Conservation (phyloP, 2,329 filamentous ascomycete species). For the Zasmidium cellare region DNA sequence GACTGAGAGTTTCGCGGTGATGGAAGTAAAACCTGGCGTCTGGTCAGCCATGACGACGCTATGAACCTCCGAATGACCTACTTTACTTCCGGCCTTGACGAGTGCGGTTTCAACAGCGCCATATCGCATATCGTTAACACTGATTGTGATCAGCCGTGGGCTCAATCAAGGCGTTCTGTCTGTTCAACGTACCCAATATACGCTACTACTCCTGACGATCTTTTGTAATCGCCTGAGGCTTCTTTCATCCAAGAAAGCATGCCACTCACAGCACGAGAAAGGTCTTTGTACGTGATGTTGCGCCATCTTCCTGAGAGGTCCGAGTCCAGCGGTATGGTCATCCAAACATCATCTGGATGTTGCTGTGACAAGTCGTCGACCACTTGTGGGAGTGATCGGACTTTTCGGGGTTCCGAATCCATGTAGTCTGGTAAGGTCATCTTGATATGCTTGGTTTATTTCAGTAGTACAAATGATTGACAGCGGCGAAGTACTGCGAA, state of each 20-base stretch:
- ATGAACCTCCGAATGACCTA: neutral
- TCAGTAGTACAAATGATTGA: too few species aligned
- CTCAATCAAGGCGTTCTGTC: neutral
- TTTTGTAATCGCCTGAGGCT: conserved; percentile 21
- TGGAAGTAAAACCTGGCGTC: conserved; percentile 7
- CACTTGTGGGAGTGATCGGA: conserved; percentile 11
- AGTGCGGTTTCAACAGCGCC: conserved; percentile 22
- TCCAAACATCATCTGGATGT: conserved; percentile 23
- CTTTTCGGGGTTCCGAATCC: neutral
- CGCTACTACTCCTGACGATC: conserved; percentile 23
- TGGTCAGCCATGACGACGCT: neutral
- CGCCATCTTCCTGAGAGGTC: conserved; percentile 20
- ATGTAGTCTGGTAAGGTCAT: neutral
- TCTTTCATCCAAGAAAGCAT: conserved; percentile 19
- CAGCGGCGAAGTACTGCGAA: too few species aligned
- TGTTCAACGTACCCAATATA: conserved; percentile 21
- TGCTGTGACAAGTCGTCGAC: conserved; percentile 23
- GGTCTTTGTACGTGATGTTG: conserved; percentile 16
- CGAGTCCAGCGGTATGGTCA: conserved; percentile 16
- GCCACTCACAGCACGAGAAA: conserved; percentile 15
- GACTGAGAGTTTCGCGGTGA: conserved; percentile 19
- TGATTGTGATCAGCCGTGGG: neutral
- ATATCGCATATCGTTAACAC: conserved; percentile 25
- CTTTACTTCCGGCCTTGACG: conserved; percentile 28
- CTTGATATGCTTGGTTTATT: too few species aligned